These are phyloP conservation scores for Rhizomucor miehei DNA, from an alignment of 371 early-diverging fungal genomes.

Conservation along the genomic window DNA sequence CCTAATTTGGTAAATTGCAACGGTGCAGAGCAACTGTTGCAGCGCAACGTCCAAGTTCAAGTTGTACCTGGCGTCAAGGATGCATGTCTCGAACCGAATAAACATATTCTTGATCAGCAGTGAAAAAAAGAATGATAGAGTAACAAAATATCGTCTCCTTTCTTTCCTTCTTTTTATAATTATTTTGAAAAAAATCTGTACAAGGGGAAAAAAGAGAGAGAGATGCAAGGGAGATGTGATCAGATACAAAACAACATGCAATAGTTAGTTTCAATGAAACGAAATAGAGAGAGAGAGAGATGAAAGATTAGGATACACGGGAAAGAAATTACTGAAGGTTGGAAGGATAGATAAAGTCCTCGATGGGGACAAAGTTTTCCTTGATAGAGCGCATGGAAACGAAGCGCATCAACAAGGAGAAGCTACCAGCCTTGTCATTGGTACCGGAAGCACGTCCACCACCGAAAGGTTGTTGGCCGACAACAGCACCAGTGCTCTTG, in stretches of 20 bases:
- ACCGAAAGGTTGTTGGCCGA: slow-evolving; percentile 98
- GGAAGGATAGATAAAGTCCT: slow-evolving; percentile 81
- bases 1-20: slow-evolving; percentile 75
- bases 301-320: background rate
- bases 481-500: slow-evolving; percentile 97
- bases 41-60: slow-evolving; percentile 63
- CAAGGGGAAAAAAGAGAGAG: background rate
- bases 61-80: slow-evolving; percentile 69
- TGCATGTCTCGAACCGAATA: slow-evolving; percentile 70
- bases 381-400: slow-evolving; percentile 94
- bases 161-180: too few species aligned
- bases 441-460: slow-evolving; percentile 95
- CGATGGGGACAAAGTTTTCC: slow-evolving; percentile 90
- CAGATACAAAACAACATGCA: too few species aligned
- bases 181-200: too few species aligned
- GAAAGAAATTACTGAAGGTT: slow-evolving; percentile 41
- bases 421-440: slow-evolving; percentile 96
- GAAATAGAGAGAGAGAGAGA: background rate
- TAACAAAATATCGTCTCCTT: too few species aligned
- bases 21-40: slow-evolving; percentile 58
- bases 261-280: background rate
- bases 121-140: too few species aligned
- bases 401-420: slow-evolving; percentile 68
- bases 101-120: slow-evolving; percentile 49
- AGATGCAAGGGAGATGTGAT: background rate